Conservation (phyloP, 2,329 filamentous ascomycete species). For the Pseudodiploospora longispora region DNA sequence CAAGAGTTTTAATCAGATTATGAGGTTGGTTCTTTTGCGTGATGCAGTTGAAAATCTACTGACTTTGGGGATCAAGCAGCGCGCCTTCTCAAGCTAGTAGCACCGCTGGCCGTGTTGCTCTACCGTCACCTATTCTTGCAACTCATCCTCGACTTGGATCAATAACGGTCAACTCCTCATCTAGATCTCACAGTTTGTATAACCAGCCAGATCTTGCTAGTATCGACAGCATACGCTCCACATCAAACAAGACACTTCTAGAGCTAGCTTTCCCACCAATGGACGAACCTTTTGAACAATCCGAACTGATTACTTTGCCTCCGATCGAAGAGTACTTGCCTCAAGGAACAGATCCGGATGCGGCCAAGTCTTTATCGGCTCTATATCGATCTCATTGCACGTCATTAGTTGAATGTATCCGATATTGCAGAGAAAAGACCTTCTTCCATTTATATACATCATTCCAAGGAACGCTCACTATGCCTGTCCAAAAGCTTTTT, state of each 20-base stretch:
- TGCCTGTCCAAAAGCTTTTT: conserved; percentile 91
- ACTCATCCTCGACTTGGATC: conserved; percentile 12
- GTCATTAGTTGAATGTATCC: conserved; percentile 87
- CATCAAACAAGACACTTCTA: conserved; percentile 49
- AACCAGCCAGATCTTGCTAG: conserved; percentile 48
- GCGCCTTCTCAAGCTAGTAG: conserved; percentile 23
- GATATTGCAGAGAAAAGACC: conserved; percentile 93
- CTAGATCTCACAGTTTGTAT: conserved; percentile 42
- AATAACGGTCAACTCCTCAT: conserved; percentile 9
- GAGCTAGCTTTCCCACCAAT: conserved; percentile 54
- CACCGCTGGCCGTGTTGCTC: conserved; percentile 17
- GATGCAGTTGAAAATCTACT: not conserved
- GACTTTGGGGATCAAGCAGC: conserved; percentile 11
- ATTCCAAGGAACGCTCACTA: conserved; percentile 92
- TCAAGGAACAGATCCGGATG: conserved; percentile 72
- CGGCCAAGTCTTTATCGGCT: conserved; percentile 75
- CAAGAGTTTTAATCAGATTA: conserved; percentile 37
- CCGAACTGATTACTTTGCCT: conserved; percentile 72
- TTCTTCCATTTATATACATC: conserved; percentile 93
- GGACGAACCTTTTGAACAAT: conserved; percentile 45
- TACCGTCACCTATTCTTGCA: conserved; percentile 22
- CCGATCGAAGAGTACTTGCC: conserved; percentile 77
- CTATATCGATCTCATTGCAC: conserved; percentile 93
- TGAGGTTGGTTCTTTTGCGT: conserved; percentile 32
- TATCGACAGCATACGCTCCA: conserved; percentile 51